Evolutionary conservation across 371 early-diverging fungal species (phyloP).

Genomic region (Saksenaea vasiformis): DNA sequence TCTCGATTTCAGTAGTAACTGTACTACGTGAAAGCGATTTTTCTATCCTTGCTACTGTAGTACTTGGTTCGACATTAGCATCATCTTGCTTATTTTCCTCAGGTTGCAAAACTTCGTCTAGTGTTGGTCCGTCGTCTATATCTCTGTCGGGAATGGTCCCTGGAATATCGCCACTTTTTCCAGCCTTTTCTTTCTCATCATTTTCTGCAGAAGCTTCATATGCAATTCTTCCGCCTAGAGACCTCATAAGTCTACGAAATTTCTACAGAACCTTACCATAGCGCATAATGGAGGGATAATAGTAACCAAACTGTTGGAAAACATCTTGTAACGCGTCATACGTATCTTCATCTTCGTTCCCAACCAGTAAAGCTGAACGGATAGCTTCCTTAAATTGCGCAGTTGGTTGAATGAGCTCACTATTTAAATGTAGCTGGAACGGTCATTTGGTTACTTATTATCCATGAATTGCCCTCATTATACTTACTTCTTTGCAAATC

Average conservation of each 20-base stretch:
- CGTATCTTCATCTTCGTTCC: background rate
- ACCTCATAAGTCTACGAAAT: background rate
- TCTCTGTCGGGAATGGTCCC: background rate
- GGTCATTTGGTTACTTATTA: background rate
- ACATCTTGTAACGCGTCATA: background rate
- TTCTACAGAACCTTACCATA: background rate
- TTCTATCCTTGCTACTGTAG: background rate
- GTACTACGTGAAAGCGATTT: background rate
- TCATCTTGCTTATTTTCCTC: background rate
- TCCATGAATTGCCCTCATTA: background rate
- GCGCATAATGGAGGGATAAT: background rate
- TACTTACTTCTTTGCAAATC: background rate
- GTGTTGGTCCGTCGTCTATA: background rate
- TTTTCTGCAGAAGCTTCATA: background rate
- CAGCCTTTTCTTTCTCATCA: background rate
- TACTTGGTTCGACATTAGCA: background rate
- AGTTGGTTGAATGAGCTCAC: background rate
- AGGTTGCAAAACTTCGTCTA: background rate
- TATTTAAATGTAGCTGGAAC: background rate
- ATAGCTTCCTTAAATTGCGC: background rate
- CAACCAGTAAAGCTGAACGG: background rate
- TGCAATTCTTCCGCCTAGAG: background rate
- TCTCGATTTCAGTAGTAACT: background rate
- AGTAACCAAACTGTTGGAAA: background rate
- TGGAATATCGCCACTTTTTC: background rate